Evolutionary conservation across 2,329 filamentous ascomycete genomes (phyloP).

Genomic region (Cladosporium austrohemisphaericum): DNA sequence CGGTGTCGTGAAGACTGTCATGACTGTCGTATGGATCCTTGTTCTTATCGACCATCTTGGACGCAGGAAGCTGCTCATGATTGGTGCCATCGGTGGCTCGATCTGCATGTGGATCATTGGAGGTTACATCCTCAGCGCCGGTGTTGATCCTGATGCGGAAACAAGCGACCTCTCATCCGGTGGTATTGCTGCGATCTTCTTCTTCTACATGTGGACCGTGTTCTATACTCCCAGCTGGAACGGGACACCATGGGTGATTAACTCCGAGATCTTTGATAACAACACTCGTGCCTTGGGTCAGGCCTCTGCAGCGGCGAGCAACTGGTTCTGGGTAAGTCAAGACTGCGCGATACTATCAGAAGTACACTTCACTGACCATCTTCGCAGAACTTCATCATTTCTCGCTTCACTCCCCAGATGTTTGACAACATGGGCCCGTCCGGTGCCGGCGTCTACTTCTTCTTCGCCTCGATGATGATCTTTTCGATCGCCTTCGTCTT

Average conservation of each 20-base stretch:
- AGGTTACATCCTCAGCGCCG: constrained; percentile 48
- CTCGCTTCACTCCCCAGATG: constrained; percentile 65
- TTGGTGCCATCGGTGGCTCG: constrained; percentile 60
- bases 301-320: constrained; percentile 66
- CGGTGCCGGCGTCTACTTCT: constrained; percentile 41
- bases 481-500: constrained; percentile 44
- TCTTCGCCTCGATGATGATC: constrained; percentile 48
- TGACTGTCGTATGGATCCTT: constrained; percentile 67
- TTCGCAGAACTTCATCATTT: constrained; percentile 68
- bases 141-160: constrained; percentile 21
- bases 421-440: constrained; percentile 40
- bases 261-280: constrained; percentile 69
- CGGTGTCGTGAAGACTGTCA: constrained; percentile 68
- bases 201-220: constrained; percentile 71
- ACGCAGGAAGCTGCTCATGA: constrained; percentile 61
- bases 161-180: constrained; percentile 39
- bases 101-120: constrained; percentile 64
- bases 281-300: constrained; percentile 67
- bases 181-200: constrained; percentile 62
- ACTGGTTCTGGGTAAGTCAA: constrained; percentile 58
- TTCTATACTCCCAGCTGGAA: constrained; percentile 58
- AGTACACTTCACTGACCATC: constrained; percentile 36
- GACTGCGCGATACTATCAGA: constrained; percentile 38
- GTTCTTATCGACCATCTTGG: constrained; percentile 64
- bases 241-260: constrained; percentile 56